Conservation (phyloP, 1,284 basidiomycete species). For the Chiua sp. region DNA sequence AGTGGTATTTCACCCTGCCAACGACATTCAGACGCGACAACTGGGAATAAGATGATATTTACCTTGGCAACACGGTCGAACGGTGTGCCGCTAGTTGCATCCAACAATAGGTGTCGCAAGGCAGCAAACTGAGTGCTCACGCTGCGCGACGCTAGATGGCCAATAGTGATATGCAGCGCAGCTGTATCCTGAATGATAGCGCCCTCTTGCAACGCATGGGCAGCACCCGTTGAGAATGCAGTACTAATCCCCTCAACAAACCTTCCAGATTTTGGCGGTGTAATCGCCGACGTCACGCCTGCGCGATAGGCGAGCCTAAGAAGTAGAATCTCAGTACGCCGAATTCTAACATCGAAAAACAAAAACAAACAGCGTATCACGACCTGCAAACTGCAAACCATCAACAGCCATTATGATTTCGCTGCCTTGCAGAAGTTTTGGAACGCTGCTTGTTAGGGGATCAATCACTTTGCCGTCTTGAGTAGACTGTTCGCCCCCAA, state of each 20-base stretch:
- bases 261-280: slow-evolving; percentile 59
- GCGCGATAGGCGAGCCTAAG: slow-evolving; percentile 65
- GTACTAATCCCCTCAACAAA: slow-evolving; percentile 73
- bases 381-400: slow-evolving; percentile 71
- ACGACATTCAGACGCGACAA: background rate
- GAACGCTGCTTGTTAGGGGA: slow-evolving; percentile 48
- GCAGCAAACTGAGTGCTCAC: slow-evolving; percentile 70
- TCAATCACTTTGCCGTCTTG: slow-evolving; percentile 68
- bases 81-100: slow-evolving; percentile 50
- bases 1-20: slow-evolving; percentile 59
- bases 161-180: slow-evolving; percentile 75
- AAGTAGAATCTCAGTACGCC: slow-evolving; percentile 11
- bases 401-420: slow-evolving; percentile 73
- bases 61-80: slow-evolving; percentile 55
- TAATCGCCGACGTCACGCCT: slow-evolving; percentile 70
- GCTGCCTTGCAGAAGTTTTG: slow-evolving; percentile 52
- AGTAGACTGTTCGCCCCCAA: slow-evolving; percentile 67
- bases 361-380: slow-evolving; percentile 67
- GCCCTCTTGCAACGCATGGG: slow-evolving; percentile 64
- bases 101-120: slow-evolving; percentile 68
- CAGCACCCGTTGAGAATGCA: slow-evolving; percentile 67
- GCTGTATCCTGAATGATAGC: slow-evolving; percentile 74
- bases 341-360: background rate
- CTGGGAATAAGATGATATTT: slow-evolving; percentile 4
- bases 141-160: slow-evolving; percentile 47